Evolutionary conservation across 176 grass and related monocot genomes (phyloP), one percentile per base, ranked within the genome.

Genomic region (Phyllostachys edulis): DNA sequence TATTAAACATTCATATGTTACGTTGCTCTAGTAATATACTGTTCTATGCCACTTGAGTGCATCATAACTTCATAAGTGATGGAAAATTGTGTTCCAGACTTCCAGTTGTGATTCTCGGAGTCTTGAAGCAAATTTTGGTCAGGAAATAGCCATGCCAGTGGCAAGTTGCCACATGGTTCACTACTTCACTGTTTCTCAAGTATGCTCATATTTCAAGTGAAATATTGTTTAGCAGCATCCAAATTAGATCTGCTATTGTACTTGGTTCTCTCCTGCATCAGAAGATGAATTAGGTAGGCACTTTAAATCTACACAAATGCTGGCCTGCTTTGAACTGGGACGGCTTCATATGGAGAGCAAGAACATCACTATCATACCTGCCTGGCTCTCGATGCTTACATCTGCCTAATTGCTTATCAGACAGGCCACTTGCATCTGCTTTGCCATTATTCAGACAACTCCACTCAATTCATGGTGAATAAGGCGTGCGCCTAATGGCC

Each of bases 401-500:
- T 74, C 17, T 80, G 77, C 69, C 77, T 46, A 81, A 81, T 44
- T 75, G 39, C 60, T 57, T 46, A 74, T 42, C 67, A 37, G 44
- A 32, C 65, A 73, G 36, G 79, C n/a, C 47, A 59, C 36, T 61
- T 52, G 44, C 23, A 23, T 59, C 50, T 52, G 23, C 63, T 54
- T 47, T 20, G 61, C 6, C 56, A 65, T 54, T 36, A 47, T 75
- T 40, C 50, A 60, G 47, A 41, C 41, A 8, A 77, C 71, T 63
- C 45, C 50, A 78, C 77, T 60, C 34, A 56, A 77, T 77, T 27
- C 56, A 49, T 73, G 68, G 57, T 52, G 76, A 91, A 45, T 4
- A 38, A 29, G 57, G 36, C 83, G 38, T 67, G 42, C 87, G 3
- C 67, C 70, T 23, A 81, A 68, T 74, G 47, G 38, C 62, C 11